Evolutionary conservation across 1,284 basidiomycete genomes (phyloP), one percentile per base, ranked within the genome.

Genomic region (Stereum hirsutum): DNA sequence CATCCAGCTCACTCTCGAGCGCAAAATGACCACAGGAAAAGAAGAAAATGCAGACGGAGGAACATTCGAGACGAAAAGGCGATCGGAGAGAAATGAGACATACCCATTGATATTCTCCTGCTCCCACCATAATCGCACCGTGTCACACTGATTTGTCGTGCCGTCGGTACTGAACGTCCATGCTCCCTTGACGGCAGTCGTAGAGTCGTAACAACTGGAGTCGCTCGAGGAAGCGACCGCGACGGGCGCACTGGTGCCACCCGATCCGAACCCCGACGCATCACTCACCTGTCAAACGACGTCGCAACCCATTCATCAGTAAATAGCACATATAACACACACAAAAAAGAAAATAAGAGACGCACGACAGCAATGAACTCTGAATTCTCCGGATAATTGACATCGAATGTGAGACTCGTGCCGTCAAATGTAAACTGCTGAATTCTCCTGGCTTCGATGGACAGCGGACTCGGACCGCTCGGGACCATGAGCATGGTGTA

Each of bases 361-460:
- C 83, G 63, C 54, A 87, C 85, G 54, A 87, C 80, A 2, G 78
- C 76, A 19, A 89, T 79, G 47, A 89, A 80, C 52, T 80, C 75
- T 1, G 83, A 81, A 53, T 75, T 68, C 38, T 62, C 66, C 0
- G 86, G 85, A 54, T 74, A 89, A 21, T 69, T 71, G 41, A 89
- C 67, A 54, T 72, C 63, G 57, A 88, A 81, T 31, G 58, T 68
- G 27, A 75, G 52, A 21, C 66, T 61, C 0, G 65, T 63, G 0
- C 61, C 57, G 20, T 58, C 68, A 52, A 86, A 86, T 5, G 68
- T 54, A 19, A 75, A 57, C 49, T 72, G 69, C 37, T 80, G 57
- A 37, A 89, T 81, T 36, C 57, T 73, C 34, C 86, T 69, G 24
- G 69, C 80, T 59, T 89, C 87, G 31, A 74, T 61, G 6, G 69